Conservation (phyloP, 2,329 filamentous ascomycete species). For the Rutstroemia sp. region DNA sequence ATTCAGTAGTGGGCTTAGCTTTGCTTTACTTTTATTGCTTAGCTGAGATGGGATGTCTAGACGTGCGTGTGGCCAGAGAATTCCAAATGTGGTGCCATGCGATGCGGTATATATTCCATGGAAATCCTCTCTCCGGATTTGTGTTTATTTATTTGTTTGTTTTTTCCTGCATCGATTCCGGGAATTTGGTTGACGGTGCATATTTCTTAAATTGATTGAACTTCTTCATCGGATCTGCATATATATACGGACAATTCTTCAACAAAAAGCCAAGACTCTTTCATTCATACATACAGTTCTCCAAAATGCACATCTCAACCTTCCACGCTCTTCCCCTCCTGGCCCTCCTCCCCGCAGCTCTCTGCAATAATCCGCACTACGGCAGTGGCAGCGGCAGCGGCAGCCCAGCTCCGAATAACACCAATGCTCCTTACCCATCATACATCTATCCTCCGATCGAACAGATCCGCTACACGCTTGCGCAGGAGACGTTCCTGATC, state of each 20-base stretch:
- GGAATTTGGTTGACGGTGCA: no score
- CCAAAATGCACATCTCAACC: background rate
- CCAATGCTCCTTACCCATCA: background rate
- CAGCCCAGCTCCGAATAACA: background rate
- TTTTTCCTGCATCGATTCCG: background rate
- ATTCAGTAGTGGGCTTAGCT: no score
- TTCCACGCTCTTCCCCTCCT: background rate
- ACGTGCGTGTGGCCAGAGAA: background rate
- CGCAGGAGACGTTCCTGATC: background rate
- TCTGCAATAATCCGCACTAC: background rate
- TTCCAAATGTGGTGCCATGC: no score
- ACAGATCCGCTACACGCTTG: constrained; percentile 6
- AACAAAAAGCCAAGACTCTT: background rate
- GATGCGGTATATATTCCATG: background rate
- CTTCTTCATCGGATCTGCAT: no score
- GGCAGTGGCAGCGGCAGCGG: background rate
- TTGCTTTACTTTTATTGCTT: no score
- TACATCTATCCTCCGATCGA: background rate
- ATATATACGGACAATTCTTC: no score
- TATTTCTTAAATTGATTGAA: no score
- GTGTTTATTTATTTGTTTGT: background rate
- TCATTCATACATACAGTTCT: background rate
- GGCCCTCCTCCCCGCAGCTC: background rate
- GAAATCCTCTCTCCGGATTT: background rate
- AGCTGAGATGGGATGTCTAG: no score